phyloP scores from a whole-genome alignment of 192 early-diverging fungal genomes.

The Paraglomus brasilianum region DNA sequence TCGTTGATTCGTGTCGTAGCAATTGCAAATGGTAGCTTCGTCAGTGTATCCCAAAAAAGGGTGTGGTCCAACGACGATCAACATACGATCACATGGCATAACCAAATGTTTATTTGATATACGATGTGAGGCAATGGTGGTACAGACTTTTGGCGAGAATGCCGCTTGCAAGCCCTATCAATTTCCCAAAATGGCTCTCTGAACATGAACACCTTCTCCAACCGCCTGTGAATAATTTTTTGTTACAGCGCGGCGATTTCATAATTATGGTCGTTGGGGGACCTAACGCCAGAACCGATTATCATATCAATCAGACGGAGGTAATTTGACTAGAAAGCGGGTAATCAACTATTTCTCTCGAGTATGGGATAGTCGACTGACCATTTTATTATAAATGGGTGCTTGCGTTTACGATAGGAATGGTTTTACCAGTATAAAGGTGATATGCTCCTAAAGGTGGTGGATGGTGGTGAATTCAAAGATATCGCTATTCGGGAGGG shows the following conservation, averaged over 20 bases:
- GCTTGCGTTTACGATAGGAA: slow-evolving; percentile 52
- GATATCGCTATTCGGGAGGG: slow-evolving; percentile 90
- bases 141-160: neutral
- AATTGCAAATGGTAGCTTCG: too few relatives aligned
- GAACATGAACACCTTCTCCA: slow-evolving; percentile 79
- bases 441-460: slow-evolving; percentile 89
- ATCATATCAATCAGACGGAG: slow-evolving; percentile 96
- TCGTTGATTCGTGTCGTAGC: too few relatives aligned
- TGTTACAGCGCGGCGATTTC: slow-evolving; percentile 80
- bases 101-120: too few relatives aligned
- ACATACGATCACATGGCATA: too few relatives aligned
- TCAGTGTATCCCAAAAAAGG: too few relatives aligned
- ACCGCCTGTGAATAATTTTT: slow-evolving; percentile 94
- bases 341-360: neutral
- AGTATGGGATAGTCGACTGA: slow-evolving; percentile 4
- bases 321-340: slow-evolving; percentile 36
- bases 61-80: too few relatives aligned
- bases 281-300: slow-evolving; percentile 94
- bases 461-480: slow-evolving; percentile 70
- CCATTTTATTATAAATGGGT: neutral
- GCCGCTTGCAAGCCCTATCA: slow-evolving; percentile 74
- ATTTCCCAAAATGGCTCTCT: slow-evolving; percentile 86
- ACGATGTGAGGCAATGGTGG: too few relatives aligned
- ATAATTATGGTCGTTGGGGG: slow-evolving; percentile 92
- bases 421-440: slow-evolving; percentile 98